Base-by-base conservation (phyloP, 2,329 filamentous ascomycete genomes). In the Magnaporthiopsis incrustans region DNA sequence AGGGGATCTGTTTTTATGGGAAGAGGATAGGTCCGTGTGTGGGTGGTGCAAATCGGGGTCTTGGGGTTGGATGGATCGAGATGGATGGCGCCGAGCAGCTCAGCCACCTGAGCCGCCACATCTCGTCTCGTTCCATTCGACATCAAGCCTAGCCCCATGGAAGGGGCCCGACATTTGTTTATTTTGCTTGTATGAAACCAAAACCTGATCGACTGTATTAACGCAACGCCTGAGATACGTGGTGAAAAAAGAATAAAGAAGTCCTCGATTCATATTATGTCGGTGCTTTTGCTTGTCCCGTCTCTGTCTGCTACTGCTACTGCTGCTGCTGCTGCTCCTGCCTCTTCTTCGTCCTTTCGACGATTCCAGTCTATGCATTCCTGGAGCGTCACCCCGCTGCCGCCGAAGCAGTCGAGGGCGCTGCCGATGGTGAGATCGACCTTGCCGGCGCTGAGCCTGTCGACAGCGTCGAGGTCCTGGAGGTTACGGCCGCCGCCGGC, bases 361-460 rank as follows among this genome's bases (percentile, higher is more conserved):
- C 76, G 78, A 73, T 98, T 98, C 95, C 95, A 99, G 70, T 81
- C 79, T 50, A 97, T 88, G 74, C 94, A 98, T 65, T 97, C 93
- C 44, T 90, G 88, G 73, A 98, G 92, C 67, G 84, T 91, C 63
- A 97, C 92, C 1, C 91, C 90, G 25, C 81, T 86, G 1, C 95
- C 95, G 11, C 95, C 95, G 75, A 99, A 99, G 68, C 97, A 92
- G 77, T 99, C 95, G 70, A 99, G 77, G 1, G 95, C 95, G 74
- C 95, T 98, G 15, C 95, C 95, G 73, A 98, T 98, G 0, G 95
- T 99, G 70, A 99, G 80, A 73, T 99, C 93, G 27, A 98, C 88
- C 73, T 87, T 91, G 33, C 92, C 92, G 50, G 77, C 75, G 75
- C 94, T 97, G 68, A 97, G 79, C 57, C 77, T 77, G 77, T 92